Conservation (phyloP, 169 alveolate species). For the Plasmodium vinckei region DNA sequence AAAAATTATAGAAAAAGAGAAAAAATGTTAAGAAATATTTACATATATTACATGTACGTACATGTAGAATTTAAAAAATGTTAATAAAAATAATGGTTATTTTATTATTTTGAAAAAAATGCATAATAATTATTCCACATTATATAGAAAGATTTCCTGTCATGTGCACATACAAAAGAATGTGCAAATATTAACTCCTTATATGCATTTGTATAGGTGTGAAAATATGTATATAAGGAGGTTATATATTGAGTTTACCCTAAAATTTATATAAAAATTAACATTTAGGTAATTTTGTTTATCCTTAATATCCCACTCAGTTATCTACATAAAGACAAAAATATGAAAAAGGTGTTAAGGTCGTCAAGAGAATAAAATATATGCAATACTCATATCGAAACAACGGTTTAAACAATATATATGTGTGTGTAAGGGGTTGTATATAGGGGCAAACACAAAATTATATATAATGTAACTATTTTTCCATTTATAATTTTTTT, state of each 20-base stretch:
- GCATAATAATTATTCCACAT: no score
- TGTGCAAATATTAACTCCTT: no score
- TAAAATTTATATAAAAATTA: conserved; percentile 57
- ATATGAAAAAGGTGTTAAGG: neutral
- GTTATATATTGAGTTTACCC: conserved; percentile 15
- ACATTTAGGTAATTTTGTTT: conserved; percentile 40
- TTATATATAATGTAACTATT: no score
- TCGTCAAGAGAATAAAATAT: neutral
- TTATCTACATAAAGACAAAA: conserved; percentile 14
- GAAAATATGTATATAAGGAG: no score
- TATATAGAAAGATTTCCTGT: no score
- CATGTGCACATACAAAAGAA: no score
- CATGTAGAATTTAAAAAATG: no score
- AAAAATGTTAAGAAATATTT: neutral
- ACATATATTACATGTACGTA: no score
- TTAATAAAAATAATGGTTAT: no score
- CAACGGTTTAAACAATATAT: neutral
- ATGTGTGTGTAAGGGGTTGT: neutral
- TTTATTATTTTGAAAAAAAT: no score
- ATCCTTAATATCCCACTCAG: conserved; percentile 48
- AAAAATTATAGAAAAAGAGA: neutral
- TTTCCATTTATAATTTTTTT: neutral
- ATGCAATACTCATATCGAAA: neutral
- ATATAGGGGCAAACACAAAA: neutral
- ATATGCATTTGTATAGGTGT: no score